Conservation (phyloP, 176 grass and related monocot genomes). For the Eremochloa ophiuroides region DNA sequence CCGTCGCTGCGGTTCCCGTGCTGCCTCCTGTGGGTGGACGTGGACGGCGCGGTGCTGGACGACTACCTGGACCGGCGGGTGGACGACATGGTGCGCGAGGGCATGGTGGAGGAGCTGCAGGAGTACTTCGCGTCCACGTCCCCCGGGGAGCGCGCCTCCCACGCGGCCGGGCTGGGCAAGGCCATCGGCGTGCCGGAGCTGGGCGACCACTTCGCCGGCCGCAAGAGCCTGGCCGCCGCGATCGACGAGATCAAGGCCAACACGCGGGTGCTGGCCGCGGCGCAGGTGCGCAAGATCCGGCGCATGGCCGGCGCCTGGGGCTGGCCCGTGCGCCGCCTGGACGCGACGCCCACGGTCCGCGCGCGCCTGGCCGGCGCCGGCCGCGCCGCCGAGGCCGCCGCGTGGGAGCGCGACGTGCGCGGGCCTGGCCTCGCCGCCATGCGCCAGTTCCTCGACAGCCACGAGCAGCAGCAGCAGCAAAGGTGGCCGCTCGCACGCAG, state of each 20-base stretch:
- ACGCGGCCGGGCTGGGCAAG: slow-evolving; percentile 57
- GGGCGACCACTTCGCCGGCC: slow-evolving; percentile 40
- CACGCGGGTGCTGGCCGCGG: slow-evolving; percentile 66
- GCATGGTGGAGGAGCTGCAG: slow-evolving; percentile 73
- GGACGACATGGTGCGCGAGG: slow-evolving; percentile 76
- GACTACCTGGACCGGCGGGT: slow-evolving; percentile 77
- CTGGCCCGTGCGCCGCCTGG: slow-evolving; percentile 64
- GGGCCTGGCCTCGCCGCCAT: slow-evolving; percentile 53
- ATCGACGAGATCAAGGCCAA: slow-evolving; percentile 77
- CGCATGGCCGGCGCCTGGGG: slow-evolving; percentile 49
- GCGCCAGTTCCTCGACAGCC: slow-evolving; percentile 39
- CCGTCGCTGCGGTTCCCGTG: slow-evolving; percentile 57
- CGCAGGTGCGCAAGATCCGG: slow-evolving; percentile 73
- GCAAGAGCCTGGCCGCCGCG: slow-evolving; percentile 33
- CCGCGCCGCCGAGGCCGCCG: slow-evolving; percentile 10
- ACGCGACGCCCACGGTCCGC: slow-evolving; percentile 56
- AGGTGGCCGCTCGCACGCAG: slow-evolving; percentile 15
- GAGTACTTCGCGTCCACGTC: slow-evolving; percentile 62
- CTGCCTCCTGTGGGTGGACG: slow-evolving; percentile 87
- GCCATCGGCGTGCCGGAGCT: slow-evolving; percentile 91
- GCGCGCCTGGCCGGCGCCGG: slow-evolving; percentile 47
- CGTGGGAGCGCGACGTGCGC: slow-evolving; percentile 68
- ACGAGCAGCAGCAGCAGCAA: not conserved
- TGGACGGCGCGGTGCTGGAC: slow-evolving; percentile 48
- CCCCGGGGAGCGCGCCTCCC: slow-evolving; percentile 36